phyloP scores from a whole-genome alignment of 768 basidiomycete genomes.

The Fistulinella prunicolor region DNA sequence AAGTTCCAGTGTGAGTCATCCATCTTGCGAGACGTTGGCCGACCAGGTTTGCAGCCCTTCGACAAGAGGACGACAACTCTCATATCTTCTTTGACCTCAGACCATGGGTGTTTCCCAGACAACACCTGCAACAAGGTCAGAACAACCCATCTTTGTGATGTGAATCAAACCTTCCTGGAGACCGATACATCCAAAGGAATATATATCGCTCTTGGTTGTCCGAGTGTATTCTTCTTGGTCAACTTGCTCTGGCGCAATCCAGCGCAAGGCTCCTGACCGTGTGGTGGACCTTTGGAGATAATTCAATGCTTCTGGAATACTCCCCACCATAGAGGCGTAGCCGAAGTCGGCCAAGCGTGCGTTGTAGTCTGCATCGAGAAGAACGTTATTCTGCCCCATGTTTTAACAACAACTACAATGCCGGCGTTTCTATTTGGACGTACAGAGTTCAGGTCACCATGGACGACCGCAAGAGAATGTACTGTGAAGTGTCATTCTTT shows the following conservation, averaged over 20 bases:
- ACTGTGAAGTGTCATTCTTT: background rate
- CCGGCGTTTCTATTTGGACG: background rate
- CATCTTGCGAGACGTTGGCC: too few relatives aligned
- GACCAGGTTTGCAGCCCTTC: too few relatives aligned
- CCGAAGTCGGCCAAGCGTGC: constrained; percentile 46
- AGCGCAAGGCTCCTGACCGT: constrained; percentile 38
- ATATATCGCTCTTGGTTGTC: too few relatives aligned
- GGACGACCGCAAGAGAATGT: constrained; percentile 6
- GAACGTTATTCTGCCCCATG: constrained; percentile 12
- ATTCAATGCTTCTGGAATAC: constrained; percentile 21
- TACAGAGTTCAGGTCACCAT: constrained; percentile 11
- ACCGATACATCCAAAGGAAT: constrained; percentile 31
- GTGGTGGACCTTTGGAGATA: constrained; percentile 22
- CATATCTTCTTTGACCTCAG: too few relatives aligned
- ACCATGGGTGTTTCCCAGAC: too few relatives aligned
- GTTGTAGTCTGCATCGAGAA: constrained; percentile 21
- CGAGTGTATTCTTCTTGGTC: constrained; percentile 11
- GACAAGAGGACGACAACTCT: too few relatives aligned
- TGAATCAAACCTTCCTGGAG: constrained; percentile 35
- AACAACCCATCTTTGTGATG: constrained; percentile 32
- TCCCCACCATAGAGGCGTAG: too few relatives aligned
- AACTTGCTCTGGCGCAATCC: constrained; percentile 39
- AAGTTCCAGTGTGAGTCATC: too few relatives aligned
- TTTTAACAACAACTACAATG: background rate
- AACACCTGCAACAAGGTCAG: background rate